Conservation (phyloP, 2,329 filamentous ascomycete species). For the Colletotrichum theobromicola region DNA sequence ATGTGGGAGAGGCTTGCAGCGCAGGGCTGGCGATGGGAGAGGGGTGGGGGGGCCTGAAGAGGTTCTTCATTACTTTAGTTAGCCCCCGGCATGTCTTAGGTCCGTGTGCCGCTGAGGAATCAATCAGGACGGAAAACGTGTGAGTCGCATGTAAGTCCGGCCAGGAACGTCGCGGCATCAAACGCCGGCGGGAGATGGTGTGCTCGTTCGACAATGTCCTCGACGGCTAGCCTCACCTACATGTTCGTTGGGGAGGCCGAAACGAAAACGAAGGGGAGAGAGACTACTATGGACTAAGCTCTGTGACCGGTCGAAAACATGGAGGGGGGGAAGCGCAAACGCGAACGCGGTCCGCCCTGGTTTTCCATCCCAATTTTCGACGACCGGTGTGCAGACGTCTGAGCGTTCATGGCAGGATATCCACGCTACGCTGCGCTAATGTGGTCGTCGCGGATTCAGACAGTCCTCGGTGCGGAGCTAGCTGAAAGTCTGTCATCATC, state of each 20-base stretch:
- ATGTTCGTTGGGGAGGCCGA: neutral
- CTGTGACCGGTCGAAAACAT: neutral
- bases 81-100: neutral
- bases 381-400: neutral
- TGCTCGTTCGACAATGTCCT: neutral
- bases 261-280: neutral
- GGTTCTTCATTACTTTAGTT: neutral
- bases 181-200: neutral
- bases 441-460: neutral
- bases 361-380: neutral
- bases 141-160: neutral
- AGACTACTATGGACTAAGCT: neutral
- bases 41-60: neutral
- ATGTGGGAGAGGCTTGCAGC: neutral
- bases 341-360: neutral
- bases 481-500: neutral
- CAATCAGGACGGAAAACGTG: neutral
- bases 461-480: neutral
- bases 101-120: neutral
- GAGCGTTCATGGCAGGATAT: neutral
- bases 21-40: neutral
- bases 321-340: too few relatives aligned
- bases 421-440: neutral
- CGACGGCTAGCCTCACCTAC: neutral
- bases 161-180: neutral